phyloP scores from a whole-genome alignment of 495 filamentous ascomycete genomes.

The Cudoniella acicularis region DNA sequence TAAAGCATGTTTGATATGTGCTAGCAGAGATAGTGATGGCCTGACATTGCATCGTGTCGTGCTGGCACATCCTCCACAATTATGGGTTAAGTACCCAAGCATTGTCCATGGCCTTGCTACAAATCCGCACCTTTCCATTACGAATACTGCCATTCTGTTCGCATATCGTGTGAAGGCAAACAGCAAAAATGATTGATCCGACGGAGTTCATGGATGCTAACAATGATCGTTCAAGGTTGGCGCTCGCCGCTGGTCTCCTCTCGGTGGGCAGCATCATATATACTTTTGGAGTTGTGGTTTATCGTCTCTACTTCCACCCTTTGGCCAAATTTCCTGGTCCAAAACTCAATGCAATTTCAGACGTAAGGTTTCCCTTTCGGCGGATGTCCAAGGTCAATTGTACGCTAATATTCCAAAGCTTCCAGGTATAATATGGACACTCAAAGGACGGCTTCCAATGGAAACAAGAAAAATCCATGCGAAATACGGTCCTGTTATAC shows the following conservation, averaged over 20 bases:
- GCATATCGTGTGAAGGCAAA: background rate
- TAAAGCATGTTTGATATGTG: too few species aligned
- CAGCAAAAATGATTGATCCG: background rate
- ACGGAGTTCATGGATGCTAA: background rate
- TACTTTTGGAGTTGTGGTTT: background rate
- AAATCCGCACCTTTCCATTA: too few species aligned
- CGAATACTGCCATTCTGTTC: too few species aligned
- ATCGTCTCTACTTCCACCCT: slow-evolving; percentile 4
- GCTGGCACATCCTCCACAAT: too few species aligned
- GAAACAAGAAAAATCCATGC: background rate
- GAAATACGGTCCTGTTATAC: slow-evolving; percentile 30
- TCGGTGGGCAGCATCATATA: background rate
- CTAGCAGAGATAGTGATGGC: too few species aligned
- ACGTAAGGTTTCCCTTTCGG: slow-evolving; percentile 1
- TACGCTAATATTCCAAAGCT: background rate
- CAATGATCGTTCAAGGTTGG: background rate
- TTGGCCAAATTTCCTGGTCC: slow-evolving; percentile 14
- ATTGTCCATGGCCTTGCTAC: too few species aligned
- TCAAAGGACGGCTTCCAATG: background rate
- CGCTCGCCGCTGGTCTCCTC: background rate
- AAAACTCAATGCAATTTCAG: background rate
- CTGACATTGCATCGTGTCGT: too few species aligned
- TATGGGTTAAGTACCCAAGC: too few species aligned
- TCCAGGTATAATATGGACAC: slow-evolving; percentile 10
- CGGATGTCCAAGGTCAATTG: background rate